These are phyloP conservation scores for Podaxis carcinomalis DNA, from an alignment of 768 basidiomycete species.

Conservation along the genomic window DNA sequence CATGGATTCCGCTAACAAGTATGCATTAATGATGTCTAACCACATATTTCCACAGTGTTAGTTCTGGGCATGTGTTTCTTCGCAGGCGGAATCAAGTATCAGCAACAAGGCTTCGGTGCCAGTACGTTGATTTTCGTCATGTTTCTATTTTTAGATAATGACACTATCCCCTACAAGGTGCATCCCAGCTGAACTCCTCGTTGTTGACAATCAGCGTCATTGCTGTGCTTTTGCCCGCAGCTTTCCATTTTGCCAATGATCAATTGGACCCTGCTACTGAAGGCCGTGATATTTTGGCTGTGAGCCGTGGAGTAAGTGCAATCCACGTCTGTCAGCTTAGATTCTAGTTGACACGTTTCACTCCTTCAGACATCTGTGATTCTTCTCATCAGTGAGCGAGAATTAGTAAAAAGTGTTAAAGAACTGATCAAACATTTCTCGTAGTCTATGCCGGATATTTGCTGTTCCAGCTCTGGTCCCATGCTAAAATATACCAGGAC, in stretches of 20 bases:
- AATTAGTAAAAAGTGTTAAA: not conserved
- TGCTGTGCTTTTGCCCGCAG: constrained; percentile 74
- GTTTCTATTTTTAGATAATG: not conserved
- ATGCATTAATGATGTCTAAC: not conserved
- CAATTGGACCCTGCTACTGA: constrained; percentile 24
- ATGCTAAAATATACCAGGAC: constrained; percentile 63
- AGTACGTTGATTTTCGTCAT: constrained; percentile 46
- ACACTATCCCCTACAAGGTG: constrained; percentile 25
- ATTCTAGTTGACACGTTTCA: not conserved
- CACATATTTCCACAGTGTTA: constrained; percentile 43
- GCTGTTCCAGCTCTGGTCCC: constrained; percentile 77
- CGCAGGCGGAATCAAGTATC: constrained; percentile 73
- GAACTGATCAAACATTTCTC: constrained; percentile 25
- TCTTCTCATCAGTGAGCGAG: constrained; percentile 61
- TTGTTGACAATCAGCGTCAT: constrained; percentile 76
- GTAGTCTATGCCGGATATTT: constrained; percentile 73
- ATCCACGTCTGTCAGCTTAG: not conserved
- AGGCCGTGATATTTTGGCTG: constrained; percentile 46
- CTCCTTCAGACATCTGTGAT: constrained; percentile 62
- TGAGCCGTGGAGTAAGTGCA: constrained; percentile 68
- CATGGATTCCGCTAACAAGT: constrained; percentile 3
- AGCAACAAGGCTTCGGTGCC: constrained; percentile 74
- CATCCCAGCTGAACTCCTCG: constrained; percentile 73
- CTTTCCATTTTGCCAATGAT: constrained; percentile 58
- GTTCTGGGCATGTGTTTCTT: constrained; percentile 92